Percentiles rank a stretch among this genome's conserved stretches.
Conservation (phyloP, 2,329 filamentous ascomycete species). For the Colletotrichum neosansevieriae region DNA sequence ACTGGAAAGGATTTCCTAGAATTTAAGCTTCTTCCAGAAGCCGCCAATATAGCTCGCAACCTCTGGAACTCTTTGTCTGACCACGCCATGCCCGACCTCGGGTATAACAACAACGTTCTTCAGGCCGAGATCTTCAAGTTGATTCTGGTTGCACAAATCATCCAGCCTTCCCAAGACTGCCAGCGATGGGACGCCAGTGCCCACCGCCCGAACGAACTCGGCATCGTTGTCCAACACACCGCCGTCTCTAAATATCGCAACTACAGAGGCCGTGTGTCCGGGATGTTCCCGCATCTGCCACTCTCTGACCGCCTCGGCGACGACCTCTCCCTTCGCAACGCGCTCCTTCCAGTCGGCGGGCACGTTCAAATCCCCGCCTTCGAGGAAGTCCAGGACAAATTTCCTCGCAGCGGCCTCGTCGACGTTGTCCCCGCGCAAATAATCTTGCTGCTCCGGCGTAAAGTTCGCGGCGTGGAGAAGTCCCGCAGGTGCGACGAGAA, state of each 20-base stretch:
- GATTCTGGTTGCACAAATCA: slow-evolving; percentile 38
- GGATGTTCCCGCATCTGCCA: slow-evolving; percentile 61
- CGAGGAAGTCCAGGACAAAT: slow-evolving; percentile 55
- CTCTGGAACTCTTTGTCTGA: slow-evolving; percentile 42
- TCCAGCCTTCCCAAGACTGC: slow-evolving; percentile 46
- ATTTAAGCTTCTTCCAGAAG: slow-evolving; percentile 41
- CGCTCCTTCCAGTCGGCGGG: slow-evolving; percentile 58
- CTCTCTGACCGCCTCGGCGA: slow-evolving; percentile 59
- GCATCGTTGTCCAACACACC: slow-evolving; percentile 52
- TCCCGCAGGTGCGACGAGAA: slow-evolving; percentile 62
- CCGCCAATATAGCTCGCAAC: slow-evolving; percentile 38
- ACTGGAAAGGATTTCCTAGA: too few relatives aligned
- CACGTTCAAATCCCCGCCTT: slow-evolving; percentile 56
- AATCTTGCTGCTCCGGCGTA: slow-evolving; percentile 42
- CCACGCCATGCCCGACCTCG: slow-evolving; percentile 44
- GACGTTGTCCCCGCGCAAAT: slow-evolving; percentile 43
- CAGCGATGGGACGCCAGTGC: slow-evolving; percentile 33
- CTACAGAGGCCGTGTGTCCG: slow-evolving; percentile 59
- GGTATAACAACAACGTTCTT: slow-evolving; percentile 43
- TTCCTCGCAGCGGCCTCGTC: slow-evolving; percentile 49
- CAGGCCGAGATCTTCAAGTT: slow-evolving; percentile 41
- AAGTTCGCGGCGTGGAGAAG: slow-evolving; percentile 50
- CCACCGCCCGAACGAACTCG: slow-evolving; percentile 42
- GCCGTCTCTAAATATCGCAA: slow-evolving; percentile 60
- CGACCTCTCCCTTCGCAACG: slow-evolving; percentile 55